phyloP scores from a whole-genome alignment of 306 rosid genomes.

The Citrullus mucosospermus region DNA sequence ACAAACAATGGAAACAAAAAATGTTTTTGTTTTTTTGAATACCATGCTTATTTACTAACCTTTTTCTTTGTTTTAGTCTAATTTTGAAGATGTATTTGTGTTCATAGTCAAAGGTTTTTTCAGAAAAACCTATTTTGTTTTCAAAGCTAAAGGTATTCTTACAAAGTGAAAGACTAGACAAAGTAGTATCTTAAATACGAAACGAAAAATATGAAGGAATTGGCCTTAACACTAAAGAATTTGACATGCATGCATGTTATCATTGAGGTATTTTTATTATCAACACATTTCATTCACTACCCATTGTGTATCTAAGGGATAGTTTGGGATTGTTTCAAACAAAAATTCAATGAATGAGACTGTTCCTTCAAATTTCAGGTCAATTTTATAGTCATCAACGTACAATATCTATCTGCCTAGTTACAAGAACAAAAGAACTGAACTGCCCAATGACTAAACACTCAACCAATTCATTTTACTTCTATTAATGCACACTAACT shows the following conservation, averaged over 20 bases:
- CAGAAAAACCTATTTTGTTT: not conserved
- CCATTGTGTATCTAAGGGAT: not conserved
- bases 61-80: not conserved
- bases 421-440: not conserved
- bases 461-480: not conserved
- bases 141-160: not conserved
- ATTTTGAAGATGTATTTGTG: not conserved
- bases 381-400: not conserved
- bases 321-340: not conserved
- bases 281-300: no score
- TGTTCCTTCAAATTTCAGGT: not conserved
- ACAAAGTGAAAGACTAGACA: no score
- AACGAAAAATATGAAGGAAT: constrained; percentile 49
- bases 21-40: not conserved
- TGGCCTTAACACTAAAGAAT: constrained; percentile 86
- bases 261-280: constrained; percentile 58
- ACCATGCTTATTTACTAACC: not conserved
- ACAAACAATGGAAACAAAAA: not conserved
- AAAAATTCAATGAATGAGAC: not conserved
- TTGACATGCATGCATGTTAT: constrained; percentile 85
- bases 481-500: constrained; percentile 60
- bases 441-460: not conserved
- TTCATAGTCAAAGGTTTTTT: not conserved
- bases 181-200: no score
- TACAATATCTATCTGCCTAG: not conserved